Evolutionary conservation across 139 green algal species (phyloP).

Genomic region (Picochlorum sp.): DNA sequence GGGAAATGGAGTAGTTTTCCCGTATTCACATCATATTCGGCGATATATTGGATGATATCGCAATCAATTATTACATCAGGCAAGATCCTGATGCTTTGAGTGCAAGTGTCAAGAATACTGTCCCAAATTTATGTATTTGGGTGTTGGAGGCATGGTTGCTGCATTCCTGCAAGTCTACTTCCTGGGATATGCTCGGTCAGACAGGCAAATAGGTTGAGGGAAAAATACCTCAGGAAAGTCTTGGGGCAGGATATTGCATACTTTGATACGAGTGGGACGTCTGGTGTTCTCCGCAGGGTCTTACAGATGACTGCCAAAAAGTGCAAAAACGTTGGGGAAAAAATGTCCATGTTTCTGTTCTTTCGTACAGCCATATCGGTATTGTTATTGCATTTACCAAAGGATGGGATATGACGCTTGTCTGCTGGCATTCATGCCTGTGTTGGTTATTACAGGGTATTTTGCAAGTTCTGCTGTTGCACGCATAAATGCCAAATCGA

Average conservation of each 20-base stretch:
- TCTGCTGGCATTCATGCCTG: constrained; percentile 56
- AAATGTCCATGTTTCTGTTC: constrained; percentile 28
- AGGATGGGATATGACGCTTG: constrained; percentile 71
- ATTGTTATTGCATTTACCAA: constrained; percentile 49
- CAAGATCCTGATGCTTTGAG: not conserved
- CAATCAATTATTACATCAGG: not conserved
- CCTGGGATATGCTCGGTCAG: constrained; percentile 27
- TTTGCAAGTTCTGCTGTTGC: constrained; percentile 34
- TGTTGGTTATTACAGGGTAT: constrained; percentile 47
- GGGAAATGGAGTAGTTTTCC: constrained; percentile 36
- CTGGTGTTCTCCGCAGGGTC: constrained; percentile 46
- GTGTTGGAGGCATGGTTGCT: constrained; percentile 29
- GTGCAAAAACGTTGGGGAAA: constrained; percentile 59
- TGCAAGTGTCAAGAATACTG: constrained; percentile 17
- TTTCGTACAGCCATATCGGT: constrained; percentile 36
- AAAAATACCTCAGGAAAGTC: constrained; percentile 42
- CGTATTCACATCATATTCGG: constrained; percentile 60
- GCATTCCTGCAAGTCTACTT: constrained; percentile 39
- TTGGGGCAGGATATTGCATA: constrained; percentile 77
- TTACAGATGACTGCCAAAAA: constrained; percentile 60
- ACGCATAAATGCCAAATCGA: constrained; percentile 10
- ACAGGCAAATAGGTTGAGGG: constrained; percentile 29
- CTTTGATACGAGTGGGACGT: constrained; percentile 64
- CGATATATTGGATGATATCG: constrained; percentile 39
- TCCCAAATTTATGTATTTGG: constrained; percentile 64